Evolutionary conservation across 495 filamentous ascomycete genomes (phyloP).

Genomic region (Hyaloscypha variabilis): DNA sequence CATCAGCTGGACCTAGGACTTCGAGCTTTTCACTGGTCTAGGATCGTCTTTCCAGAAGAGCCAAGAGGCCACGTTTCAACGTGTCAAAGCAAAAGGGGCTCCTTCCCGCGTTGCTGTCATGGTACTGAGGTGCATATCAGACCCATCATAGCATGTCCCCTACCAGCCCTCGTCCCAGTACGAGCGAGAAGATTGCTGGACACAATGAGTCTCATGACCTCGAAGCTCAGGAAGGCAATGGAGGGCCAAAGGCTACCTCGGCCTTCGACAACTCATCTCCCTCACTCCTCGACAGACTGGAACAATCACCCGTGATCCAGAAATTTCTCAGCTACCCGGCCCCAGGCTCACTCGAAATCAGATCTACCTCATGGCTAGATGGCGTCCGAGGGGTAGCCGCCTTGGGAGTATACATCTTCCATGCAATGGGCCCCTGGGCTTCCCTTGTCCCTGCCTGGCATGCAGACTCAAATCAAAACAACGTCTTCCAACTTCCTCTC

Average conservation of each 20-base stretch:
- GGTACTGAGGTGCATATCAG: background rate
- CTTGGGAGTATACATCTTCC: conserved; percentile 22
- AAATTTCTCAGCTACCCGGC: conserved; percentile 15
- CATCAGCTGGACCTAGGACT: background rate
- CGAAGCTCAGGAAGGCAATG: background rate
- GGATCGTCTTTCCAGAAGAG: background rate
- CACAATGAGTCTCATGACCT: background rate
- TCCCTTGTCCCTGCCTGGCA: conserved; percentile 15
- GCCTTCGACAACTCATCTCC: background rate
- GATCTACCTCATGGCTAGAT: conserved; percentile 19
- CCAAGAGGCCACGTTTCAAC: background rate
- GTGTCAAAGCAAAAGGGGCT: background rate
- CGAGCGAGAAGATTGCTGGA: background rate
- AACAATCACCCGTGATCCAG: background rate
- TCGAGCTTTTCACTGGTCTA: background rate
- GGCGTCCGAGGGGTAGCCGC: conserved; percentile 22
- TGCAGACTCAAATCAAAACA: conserved; percentile 13
- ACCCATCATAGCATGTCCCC: background rate
- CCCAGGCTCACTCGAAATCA: conserved; percentile 14
- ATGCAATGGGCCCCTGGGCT: conserved; percentile 15
- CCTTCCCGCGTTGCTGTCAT: background rate
- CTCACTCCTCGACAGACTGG: background rate
- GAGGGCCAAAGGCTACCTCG: background rate
- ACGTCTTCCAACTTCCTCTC: conserved; percentile 14
- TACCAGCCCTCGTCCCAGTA: background rate